Evolutionary conservation across 176 grass and related monocot genomes (phyloP).

Genomic region (Ensete glaucum): DNA sequence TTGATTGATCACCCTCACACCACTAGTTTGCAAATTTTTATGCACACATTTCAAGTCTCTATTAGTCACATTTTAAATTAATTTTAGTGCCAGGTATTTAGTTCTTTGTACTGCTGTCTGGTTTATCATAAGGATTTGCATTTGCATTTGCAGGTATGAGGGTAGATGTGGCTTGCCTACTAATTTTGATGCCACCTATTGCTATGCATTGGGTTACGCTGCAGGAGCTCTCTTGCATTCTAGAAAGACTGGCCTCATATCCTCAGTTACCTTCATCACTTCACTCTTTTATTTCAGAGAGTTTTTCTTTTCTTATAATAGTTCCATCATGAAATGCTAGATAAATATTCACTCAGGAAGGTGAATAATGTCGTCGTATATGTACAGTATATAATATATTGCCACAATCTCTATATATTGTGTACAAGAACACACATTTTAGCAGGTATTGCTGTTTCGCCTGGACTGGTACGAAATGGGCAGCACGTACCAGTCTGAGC

Average conservation of each 20-base stretch:
- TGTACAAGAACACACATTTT: no score
- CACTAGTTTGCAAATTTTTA: no score
- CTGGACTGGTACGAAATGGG: no score
- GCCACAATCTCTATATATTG: no score
- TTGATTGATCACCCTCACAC: no score
- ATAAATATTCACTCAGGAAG: no score
- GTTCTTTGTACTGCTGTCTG: neutral
- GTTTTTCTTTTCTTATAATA: neutral
- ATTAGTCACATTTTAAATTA: no score
- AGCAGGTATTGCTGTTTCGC: no score
- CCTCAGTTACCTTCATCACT: slow-evolving; percentile 43
- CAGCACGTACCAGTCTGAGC: no score
- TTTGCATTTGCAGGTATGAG: slow-evolving; percentile 66
- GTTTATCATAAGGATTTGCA: neutral
- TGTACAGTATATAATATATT: no score
- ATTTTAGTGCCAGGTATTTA: neutral
- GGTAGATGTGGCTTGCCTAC: slow-evolving; percentile 94
- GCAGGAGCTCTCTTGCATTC: slow-evolving; percentile 75
- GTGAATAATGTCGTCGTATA: no score
- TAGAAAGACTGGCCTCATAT: slow-evolving; percentile 86
- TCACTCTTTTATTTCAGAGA: neutral
- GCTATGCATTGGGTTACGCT: slow-evolving; percentile 80
- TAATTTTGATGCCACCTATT: slow-evolving; percentile 92
- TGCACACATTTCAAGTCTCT: no score
- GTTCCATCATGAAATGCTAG: slow-evolving; percentile 3